Conservation (phyloP, 306 rosid genomes). For the Cucurbita argyrosperma region DNA sequence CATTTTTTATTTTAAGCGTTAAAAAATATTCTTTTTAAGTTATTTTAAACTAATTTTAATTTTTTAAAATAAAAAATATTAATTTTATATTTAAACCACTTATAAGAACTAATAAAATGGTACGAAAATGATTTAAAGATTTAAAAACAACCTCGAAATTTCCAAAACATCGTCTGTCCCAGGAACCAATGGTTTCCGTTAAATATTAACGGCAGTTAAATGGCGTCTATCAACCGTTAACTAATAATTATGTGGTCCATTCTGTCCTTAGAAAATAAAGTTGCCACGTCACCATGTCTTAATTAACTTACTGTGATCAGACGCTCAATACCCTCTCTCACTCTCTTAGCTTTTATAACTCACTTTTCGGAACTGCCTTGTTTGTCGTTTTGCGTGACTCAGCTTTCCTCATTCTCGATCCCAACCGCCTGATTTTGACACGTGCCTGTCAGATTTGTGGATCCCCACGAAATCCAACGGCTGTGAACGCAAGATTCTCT, state of each 20-base stretch:
- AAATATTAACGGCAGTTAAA: background rate
- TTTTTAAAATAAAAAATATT: no score
- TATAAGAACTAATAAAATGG: background rate
- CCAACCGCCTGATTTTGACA: constrained; percentile 1
- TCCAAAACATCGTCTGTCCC: background rate
- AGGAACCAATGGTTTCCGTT: background rate
- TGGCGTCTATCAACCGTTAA: constrained; percentile 3
- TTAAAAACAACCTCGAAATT: background rate
- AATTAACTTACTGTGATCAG: constrained; percentile 6
- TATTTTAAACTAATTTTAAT: no score
- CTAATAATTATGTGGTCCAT: constrained; percentile 8
- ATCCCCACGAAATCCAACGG: constrained; percentile 21
- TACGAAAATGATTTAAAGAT: background rate
- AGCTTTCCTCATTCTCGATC: constrained; percentile 15
- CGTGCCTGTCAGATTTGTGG: constrained; percentile 12
- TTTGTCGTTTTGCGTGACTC: constrained; percentile 31
- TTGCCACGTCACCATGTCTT: constrained; percentile 2
- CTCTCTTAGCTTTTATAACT: background rate
- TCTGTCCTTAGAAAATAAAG: background rate
- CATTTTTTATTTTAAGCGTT: no score
- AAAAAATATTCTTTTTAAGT: no score
- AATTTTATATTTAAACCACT: background rate
- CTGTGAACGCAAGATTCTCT: constrained; percentile 16
- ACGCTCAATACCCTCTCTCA: background rate
- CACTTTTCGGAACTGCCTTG: background rate